Evolutionary conservation across 805 yeast species (phyloP).

Genomic region (Pachysolen tannophilus): DNA sequence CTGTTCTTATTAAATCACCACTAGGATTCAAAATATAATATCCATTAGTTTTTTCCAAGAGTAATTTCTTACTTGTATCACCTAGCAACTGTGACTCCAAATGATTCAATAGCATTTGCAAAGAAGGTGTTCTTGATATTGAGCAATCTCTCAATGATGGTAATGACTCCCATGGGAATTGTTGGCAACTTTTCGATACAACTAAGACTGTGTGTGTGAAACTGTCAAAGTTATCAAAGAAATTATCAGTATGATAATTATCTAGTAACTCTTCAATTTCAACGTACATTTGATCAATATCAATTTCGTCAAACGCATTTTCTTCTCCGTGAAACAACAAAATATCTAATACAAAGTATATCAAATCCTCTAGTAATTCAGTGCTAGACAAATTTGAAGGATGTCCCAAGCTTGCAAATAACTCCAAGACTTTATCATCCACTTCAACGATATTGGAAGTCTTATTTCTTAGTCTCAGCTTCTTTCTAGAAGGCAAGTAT

Average conservation of each 20-base stretch:
- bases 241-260: conserved; percentile 16
- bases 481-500: conserved; percentile 40
- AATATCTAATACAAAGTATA: conserved; percentile 54
- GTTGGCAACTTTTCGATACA: conserved; percentile 56
- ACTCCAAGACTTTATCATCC: conserved; percentile 38
- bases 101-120: conserved; percentile 32
- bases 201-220: conserved; percentile 59
- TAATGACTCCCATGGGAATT: conserved; percentile 87
- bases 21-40: conserved; percentile 76
- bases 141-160: conserved; percentile 45
- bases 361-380: conserved; percentile 50
- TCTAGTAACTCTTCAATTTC: conserved; percentile 42
- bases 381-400: conserved; percentile 22
- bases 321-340: conserved; percentile 55
- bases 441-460: conserved; percentile 20
- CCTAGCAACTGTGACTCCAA: conserved; percentile 17
- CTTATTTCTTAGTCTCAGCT: conserved; percentile 10
- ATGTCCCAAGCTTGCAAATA: conserved; percentile 41
- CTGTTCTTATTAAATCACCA: conserved; percentile 66
- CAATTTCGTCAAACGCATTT: conserved; percentile 59
- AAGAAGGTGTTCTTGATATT: conserved; percentile 70
- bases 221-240: conserved; percentile 5
- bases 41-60: conserved; percentile 25
- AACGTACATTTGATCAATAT: conserved; percentile 44
- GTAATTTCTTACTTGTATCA: conserved; percentile 9